A percentile compares a stretch with the other conserved stretches of the same genome.
phyloP scores from a whole-genome alignment of 1,139 yeast species.

The Trichomonascaceae sp. region DNA sequence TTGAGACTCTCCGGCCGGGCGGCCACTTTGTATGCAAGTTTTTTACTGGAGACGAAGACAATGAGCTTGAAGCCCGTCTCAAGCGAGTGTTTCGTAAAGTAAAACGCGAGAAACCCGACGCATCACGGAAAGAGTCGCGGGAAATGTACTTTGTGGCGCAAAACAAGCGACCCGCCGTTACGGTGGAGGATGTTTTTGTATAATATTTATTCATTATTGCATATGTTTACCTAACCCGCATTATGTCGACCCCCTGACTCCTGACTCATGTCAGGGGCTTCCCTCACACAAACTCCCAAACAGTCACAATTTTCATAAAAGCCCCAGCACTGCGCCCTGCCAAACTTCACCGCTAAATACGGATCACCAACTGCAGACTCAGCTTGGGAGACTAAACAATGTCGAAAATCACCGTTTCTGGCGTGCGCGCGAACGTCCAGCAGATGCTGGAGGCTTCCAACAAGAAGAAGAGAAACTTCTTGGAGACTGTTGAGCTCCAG shows the following conservation, averaged over 20 bases:
- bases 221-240: too few species aligned
- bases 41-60: conserved; percentile 58
- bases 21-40: conserved; percentile 71
- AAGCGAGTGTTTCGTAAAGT: conserved; percentile 48
- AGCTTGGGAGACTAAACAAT: conserved; percentile 30
- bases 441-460: conserved; percentile 87
- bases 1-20: conserved; percentile 50
- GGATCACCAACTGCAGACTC: conserved; percentile 7
- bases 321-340: not conserved
- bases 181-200: conserved; percentile 35
- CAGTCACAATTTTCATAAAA: not conserved
- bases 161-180: conserved; percentile 34
- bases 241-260: not conserved
- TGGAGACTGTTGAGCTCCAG: conserved; percentile 99
- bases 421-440: conserved; percentile 95
- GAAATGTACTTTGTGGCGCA: conserved; percentile 65
- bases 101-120: conserved; percentile 41
- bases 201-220: too few species aligned
- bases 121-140: conserved; percentile 46
- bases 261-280: too few species aligned
- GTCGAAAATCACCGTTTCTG: conserved; percentile 89
- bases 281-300: too few species aligned
- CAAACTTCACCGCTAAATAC: conserved; percentile 9
- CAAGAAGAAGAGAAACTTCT: conserved; percentile 99
- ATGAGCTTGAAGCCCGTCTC: conserved; percentile 42